Percentiles rank a stretch among this genome's conserved stretches.
Conservation (phyloP, 2,329 filamentous ascomycete species). For the Epichloe uncinata region DNA sequence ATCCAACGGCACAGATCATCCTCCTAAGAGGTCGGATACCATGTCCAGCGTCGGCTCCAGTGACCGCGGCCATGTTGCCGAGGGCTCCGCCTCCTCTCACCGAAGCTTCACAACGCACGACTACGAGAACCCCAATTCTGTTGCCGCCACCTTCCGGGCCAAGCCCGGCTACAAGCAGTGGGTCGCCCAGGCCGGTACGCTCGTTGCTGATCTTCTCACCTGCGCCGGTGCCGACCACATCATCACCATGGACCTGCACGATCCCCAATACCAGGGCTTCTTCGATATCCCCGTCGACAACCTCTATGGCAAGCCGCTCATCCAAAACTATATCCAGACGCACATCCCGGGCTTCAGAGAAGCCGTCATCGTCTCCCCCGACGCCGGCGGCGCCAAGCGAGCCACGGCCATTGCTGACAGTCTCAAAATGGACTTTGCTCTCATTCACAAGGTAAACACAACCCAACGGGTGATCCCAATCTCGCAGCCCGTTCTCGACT, state of each 20-base stretch:
- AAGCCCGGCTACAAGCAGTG: slow-evolving; percentile 96
- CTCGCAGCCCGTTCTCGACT: slow-evolving; percentile 19
- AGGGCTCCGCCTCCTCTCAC: slow-evolving; percentile 27
- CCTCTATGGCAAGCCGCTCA: slow-evolving; percentile 69
- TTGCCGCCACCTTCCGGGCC: slow-evolving; percentile 48
- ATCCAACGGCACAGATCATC: slow-evolving; percentile 16
- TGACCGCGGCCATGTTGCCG: slow-evolving; percentile 23
- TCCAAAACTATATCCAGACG: slow-evolving; percentile 60
- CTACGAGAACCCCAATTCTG: slow-evolving; percentile 43
- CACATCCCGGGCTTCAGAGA: slow-evolving; percentile 75
- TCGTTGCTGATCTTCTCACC: slow-evolving; percentile 86
- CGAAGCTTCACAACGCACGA: slow-evolving; percentile 51
- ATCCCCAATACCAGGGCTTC: slow-evolving; percentile 95
- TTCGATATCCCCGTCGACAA: slow-evolving; percentile 99
- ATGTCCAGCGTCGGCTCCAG: slow-evolving; percentile 21
- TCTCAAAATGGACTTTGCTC: slow-evolving; percentile 85
- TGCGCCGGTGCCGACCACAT: slow-evolving; percentile 94
- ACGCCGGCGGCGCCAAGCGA: slow-evolving; percentile 91
- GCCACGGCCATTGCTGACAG: slow-evolving; percentile 91
- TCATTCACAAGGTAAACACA: slow-evolving; percentile 75
- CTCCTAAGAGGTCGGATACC: slow-evolving; percentile 25
- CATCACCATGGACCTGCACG: slow-evolving; percentile 95
- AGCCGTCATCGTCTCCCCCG: slow-evolving; percentile 81
- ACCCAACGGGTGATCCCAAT: slow-evolving; percentile 4
- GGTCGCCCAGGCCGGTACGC: slow-evolving; percentile 92